Percentiles rank a stretch among this genome's conserved stretches.
These are phyloP conservation scores for Trichoderma sp. DNA, from an alignment of 2,329 filamentous ascomycete genomes.

Conservation along the genomic window DNA sequence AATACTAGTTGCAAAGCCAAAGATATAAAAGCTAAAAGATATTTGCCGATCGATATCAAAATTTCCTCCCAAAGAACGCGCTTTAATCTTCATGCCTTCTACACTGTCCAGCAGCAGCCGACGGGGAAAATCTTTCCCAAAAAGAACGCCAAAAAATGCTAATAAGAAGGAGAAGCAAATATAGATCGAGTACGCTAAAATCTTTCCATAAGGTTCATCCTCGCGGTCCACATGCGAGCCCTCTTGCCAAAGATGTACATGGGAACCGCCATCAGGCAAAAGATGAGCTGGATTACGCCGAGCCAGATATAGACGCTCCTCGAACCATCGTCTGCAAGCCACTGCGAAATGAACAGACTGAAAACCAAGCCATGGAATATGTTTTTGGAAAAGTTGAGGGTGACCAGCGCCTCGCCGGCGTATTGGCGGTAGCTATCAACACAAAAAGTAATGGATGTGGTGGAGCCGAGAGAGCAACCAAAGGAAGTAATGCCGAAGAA, in stretches of 20 bases:
- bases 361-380: slow-evolving; percentile 89
- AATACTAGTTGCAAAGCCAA: no score
- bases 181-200: slow-evolving; percentile 42
- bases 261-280: slow-evolving; percentile 76
- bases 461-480: slow-evolving; percentile 86
- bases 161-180: not conserved
- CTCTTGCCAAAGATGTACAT: slow-evolving; percentile 96
- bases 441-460: slow-evolving; percentile 90
- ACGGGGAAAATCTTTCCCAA: not conserved
- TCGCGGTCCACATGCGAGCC: slow-evolving; percentile 90
- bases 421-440: slow-evolving; percentile 94
- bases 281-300: slow-evolving; percentile 80
- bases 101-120: not conserved
- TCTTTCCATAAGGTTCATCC: slow-evolving; percentile 84
- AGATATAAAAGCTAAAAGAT: no score
- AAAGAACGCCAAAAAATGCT: not conserved
- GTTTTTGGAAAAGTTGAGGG: slow-evolving; percentile 93
- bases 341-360: slow-evolving; percentile 82
- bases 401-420: slow-evolving; percentile 91
- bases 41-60: no score
- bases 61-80: no score
- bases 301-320: slow-evolving; percentile 80
- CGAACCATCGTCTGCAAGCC: slow-evolving; percentile 76
- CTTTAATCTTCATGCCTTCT: not conserved
- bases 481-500: slow-evolving; percentile 95